Conservation (phyloP, 2,329 filamentous ascomycete species). For the Passalora sequoiae region DNA sequence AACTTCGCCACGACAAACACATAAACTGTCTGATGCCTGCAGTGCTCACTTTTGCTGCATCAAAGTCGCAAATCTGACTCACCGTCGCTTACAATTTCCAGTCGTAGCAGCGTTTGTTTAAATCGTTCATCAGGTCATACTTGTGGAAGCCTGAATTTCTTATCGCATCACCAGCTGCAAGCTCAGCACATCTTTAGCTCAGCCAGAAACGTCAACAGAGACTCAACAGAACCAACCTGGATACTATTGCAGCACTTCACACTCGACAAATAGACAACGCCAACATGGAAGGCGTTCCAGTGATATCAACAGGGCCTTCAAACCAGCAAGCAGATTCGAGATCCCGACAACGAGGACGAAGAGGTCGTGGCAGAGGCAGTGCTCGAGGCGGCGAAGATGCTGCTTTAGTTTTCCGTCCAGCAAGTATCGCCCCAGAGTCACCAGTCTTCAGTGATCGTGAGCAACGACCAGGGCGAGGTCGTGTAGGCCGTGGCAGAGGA, state of each 20-base stretch:
- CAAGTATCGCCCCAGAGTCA: constrained; percentile 29
- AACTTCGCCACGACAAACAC: neutral
- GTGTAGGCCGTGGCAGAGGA: constrained; percentile 14
- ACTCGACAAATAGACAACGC: neutral
- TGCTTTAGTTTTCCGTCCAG: constrained; percentile 30
- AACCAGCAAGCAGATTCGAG: constrained; percentile 7
- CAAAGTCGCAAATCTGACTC: constrained; percentile 6
- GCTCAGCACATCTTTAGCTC: neutral
- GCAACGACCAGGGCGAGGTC: constrained; percentile 9
- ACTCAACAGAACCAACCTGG: neutral
- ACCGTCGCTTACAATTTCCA: constrained; percentile 8
- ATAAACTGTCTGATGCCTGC: neutral
- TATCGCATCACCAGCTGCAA: neutral
- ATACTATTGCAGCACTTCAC: neutral
- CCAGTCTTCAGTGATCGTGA: constrained; percentile 8
- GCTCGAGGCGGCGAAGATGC: constrained; percentile 23
- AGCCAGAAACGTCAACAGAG: neutral
- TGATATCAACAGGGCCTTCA: constrained; percentile 6
- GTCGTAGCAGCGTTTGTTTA: constrained; percentile 4
- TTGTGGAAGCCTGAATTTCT: constrained; percentile 18
- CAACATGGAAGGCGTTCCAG: constrained; percentile 12
- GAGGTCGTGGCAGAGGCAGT: constrained; percentile 28
- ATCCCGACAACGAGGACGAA: constrained; percentile 14
- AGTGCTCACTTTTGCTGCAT: no score
- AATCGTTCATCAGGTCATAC: constrained; percentile 17